These are phyloP conservation scores for Tremella mesenterica DNA, from an alignment of 768 basidiomycete genomes.

Conservation along the genomic window DNA sequence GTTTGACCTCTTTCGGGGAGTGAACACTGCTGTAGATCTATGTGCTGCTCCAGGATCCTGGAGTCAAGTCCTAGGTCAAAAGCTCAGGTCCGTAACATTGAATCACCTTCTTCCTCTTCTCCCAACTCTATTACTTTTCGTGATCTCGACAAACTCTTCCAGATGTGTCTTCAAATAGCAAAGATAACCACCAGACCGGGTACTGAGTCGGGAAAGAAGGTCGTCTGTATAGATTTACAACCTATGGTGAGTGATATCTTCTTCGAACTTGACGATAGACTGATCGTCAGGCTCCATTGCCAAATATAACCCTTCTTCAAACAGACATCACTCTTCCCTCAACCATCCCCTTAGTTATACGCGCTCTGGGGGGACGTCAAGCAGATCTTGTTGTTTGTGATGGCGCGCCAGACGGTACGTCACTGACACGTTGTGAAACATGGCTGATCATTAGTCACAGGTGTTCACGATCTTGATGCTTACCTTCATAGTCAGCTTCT, in stretches of 20 bases:
- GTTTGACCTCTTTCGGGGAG: constrained; percentile 40
- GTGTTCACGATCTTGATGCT: constrained; percentile 49
- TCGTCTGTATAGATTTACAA: constrained; percentile 39
- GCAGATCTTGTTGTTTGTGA: constrained; percentile 50
- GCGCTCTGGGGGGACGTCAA: constrained; percentile 44
- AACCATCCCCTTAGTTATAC: constrained; percentile 46
- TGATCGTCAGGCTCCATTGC: constrained; percentile 44
- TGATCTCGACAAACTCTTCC: not conserved
- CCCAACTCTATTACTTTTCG: no score
- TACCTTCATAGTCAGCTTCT: constrained; percentile 48
- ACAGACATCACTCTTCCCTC: constrained; percentile 48
- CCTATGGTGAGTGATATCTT: constrained; percentile 23
- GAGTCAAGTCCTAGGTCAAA: constrained; percentile 45
- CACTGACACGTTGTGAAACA: not conserved
- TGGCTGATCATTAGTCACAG: constrained; percentile 43
- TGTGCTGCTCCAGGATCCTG: constrained; percentile 46
- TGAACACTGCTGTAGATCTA: constrained; percentile 41
- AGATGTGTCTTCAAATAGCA: not conserved
- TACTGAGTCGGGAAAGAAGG: constrained; percentile 11
- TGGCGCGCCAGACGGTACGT: constrained; percentile 48
- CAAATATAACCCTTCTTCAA: constrained; percentile 46
- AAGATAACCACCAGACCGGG: not conserved
- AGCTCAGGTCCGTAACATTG: constrained; percentile 33
- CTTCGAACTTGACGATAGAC: not conserved
- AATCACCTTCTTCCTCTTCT: not conserved